phyloP scores from a whole-genome alignment of 176 grass and related monocot genomes.

The Otatea glauca region DNA sequence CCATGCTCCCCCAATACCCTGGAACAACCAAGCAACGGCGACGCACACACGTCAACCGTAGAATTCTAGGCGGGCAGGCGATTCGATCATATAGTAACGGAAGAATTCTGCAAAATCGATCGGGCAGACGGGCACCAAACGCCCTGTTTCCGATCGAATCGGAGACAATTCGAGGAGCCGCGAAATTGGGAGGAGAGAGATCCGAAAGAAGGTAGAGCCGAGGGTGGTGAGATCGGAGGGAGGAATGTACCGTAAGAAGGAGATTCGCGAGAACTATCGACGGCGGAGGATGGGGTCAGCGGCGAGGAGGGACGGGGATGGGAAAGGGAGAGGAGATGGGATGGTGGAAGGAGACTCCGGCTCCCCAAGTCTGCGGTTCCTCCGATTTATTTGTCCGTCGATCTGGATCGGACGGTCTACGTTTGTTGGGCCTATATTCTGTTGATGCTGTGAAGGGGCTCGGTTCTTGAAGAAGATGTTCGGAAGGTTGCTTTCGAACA shows the following conservation, averaged over 20 bases:
- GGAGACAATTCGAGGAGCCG: not conserved
- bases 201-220: not conserved
- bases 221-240: not conserved
- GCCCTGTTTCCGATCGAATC: constrained; percentile 8
- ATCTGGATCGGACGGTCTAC: constrained; percentile 40
- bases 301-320: constrained; percentile 8
- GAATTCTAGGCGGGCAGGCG: not conserved
- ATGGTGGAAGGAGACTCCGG: constrained; percentile 14
- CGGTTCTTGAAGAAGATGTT: constrained; percentile 11
- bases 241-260: constrained; percentile 45
- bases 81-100: not conserved
- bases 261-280: constrained; percentile 23
- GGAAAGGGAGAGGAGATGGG: not conserved
- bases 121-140: not conserved
- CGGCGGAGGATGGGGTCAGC: constrained; percentile 16
- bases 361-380: not conserved
- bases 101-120: not conserved
- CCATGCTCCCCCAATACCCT: constrained; percentile 50
- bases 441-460: not conserved
- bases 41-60: constrained; percentile 44
- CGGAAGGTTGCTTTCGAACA: too few species aligned
- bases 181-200: not conserved
- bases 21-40: not conserved
- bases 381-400: constrained; percentile 42
- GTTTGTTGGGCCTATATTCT: not conserved